A percentile compares a stretch with the other conserved stretches of the same genome.
These are phyloP conservation scores for Trypanosoma melophagium DNA, from an alignment of 208 protist species.

Conservation along the genomic window DNA sequence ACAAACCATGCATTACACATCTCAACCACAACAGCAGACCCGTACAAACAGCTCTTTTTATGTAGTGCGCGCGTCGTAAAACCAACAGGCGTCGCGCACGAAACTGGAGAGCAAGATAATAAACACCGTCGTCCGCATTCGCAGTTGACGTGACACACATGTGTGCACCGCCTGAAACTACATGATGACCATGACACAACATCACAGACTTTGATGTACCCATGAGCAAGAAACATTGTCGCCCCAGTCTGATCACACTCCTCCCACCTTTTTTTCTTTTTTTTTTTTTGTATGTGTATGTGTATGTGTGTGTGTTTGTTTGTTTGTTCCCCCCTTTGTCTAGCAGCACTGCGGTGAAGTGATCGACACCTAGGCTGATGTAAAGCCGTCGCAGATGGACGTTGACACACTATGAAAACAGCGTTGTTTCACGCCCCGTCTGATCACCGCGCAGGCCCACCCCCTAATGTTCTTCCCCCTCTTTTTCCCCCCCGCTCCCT, in stretches of 20 bases:
- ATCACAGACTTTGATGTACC: constrained; percentile 36
- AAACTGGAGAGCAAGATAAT: constrained; percentile 25
- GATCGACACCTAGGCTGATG: constrained; percentile 40
- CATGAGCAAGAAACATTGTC: constrained; percentile 31
- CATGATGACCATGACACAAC: constrained; percentile 37
- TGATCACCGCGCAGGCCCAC: constrained; percentile 17
- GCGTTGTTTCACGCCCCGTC: constrained; percentile 29
- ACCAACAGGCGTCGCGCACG: constrained; percentile 20
- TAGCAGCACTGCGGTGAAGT: constrained; percentile 13
- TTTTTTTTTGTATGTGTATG: not conserved
- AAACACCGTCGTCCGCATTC: not conserved
- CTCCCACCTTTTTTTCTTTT: not conserved
- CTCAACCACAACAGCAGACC: not conserved
- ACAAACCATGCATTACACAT: constrained; percentile 44
- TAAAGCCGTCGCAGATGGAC: constrained; percentile 54
- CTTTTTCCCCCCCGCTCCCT: not conserved
- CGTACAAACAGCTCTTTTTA: constrained; percentile 5
- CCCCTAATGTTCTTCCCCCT: not conserved
- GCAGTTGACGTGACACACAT: too few relatives aligned
- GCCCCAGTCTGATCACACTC: constrained; percentile 28
- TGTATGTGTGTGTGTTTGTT: not conserved
- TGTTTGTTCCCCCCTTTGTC: not conserved
- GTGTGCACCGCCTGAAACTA: too few relatives aligned
- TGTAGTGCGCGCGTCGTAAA: constrained; percentile 7
- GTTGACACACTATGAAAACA: constrained; percentile 32